phyloP scores from a whole-genome alignment of 2,329 filamentous ascomycete species.

The Aspergillus arachidicola region DNA sequence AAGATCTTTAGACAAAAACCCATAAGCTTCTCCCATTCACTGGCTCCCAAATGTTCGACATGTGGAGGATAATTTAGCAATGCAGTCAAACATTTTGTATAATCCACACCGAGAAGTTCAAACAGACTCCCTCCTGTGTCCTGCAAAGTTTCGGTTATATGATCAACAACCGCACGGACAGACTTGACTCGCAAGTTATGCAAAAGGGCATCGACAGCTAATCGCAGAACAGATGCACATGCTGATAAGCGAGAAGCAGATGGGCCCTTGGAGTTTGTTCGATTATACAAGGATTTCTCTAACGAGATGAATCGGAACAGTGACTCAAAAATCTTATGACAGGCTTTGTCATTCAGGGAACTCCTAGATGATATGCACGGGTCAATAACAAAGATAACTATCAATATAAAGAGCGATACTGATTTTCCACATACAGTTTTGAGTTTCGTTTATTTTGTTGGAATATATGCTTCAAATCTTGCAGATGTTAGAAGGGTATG shows the following conservation, averaged over 20 bases:
- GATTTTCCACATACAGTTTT: constrained; percentile 35
- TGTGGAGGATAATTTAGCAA: constrained; percentile 75
- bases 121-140: constrained; percentile 64
- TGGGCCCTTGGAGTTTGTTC: constrained; percentile 54
- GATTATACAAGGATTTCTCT: constrained; percentile 68
- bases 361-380: constrained; percentile 31
- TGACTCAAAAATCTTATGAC: constrained; percentile 77
- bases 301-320: constrained; percentile 72
- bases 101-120: constrained; percentile 71
- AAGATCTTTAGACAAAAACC: constrained; percentile 73
- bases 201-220: constrained; percentile 70
- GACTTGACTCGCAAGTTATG: constrained; percentile 73
- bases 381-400: constrained; percentile 15
- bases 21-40: constrained; percentile 69
- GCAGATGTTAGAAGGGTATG: constrained; percentile 15
- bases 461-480: constrained; percentile 60
- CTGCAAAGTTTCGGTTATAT: constrained; percentile 75
- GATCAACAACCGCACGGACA: constrained; percentile 74
- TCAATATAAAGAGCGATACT: neutral
- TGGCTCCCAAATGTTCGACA: constrained; percentile 72
- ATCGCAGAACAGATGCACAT: constrained; percentile 71
- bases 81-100: constrained; percentile 72
- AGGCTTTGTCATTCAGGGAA: constrained; percentile 72
- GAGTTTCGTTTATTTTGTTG: constrained; percentile 52
- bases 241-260: constrained; percentile 63